Conservation (phyloP, 139 green algal species). For the Chlorella sp. region DNA sequence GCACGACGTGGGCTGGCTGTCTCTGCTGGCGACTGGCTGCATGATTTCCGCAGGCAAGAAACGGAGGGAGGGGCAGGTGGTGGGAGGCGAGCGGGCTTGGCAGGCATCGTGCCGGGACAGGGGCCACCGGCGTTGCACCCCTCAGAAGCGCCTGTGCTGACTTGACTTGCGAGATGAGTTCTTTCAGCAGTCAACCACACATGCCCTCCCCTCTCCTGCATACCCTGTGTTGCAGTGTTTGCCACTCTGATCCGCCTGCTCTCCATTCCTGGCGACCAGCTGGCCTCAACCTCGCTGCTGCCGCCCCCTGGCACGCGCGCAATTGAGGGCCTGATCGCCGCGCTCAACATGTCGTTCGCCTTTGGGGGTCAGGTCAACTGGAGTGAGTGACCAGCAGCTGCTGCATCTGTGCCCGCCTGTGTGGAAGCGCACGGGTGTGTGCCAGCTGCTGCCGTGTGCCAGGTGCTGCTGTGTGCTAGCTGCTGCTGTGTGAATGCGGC, state of each 20-base stretch:
- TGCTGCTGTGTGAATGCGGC: not conserved
- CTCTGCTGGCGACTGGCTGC: conserved; percentile 46
- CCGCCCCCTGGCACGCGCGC: not conserved
- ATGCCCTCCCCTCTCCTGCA: not conserved
- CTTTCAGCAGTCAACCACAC: not conserved
- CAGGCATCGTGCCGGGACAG: too few species aligned
- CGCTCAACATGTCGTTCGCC: conserved; percentile 56
- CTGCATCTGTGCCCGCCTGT: too few species aligned
- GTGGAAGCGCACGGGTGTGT: too few species aligned
- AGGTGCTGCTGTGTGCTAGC: too few species aligned
- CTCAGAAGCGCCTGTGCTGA: not conserved
- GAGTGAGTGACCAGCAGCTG: not conserved
- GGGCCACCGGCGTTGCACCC: not conserved
- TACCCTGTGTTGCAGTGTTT: conserved; percentile 28
- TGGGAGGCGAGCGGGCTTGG: not conserved
- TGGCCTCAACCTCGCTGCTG: not conserved
- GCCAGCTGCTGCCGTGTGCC: too few species aligned
- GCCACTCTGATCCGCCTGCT: conserved; percentile 47
- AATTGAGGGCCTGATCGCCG: conserved; percentile 38
- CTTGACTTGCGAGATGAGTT: not conserved
- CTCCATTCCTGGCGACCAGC: conserved; percentile 5
- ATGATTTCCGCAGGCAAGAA: conserved; percentile 21
- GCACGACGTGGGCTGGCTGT: conserved; percentile 46
- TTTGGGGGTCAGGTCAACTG: conserved; percentile 42
- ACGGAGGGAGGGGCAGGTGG: too few species aligned